Evolutionary conservation across 129 eudicot species (phyloP).

Genomic region (Mikania micrantha): DNA sequence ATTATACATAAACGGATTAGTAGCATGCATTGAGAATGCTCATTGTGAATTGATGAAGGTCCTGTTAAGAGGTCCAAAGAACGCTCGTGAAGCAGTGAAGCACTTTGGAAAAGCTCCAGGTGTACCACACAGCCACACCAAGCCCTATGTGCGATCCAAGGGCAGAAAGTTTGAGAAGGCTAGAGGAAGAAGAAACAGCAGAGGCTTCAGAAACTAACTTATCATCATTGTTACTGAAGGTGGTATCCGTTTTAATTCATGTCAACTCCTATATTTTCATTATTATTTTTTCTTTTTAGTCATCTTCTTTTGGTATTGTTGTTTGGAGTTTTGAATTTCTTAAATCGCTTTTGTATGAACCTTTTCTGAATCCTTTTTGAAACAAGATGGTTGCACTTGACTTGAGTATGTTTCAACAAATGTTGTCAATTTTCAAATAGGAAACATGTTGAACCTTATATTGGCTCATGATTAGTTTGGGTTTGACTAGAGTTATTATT

Average conservation of each 20-base stretch:
- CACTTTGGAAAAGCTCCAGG: conserved; percentile 96
- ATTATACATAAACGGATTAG: not conserved
- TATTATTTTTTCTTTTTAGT: not conserved
- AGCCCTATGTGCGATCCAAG: conserved; percentile 80
- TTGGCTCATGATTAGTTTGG: too few relatives aligned
- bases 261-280: not conserved
- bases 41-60: conserved; percentile 29
- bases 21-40: not conserved
- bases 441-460: too few relatives aligned
- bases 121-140: conserved; percentile 93
- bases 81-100: conserved; percentile 70
- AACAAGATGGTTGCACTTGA: not conserved
- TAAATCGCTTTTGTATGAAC: too few relatives aligned
- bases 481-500: too few relatives aligned
- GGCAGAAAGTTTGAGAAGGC: conserved; percentile 88
- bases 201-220: conserved; percentile 64
- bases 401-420: too few relatives aligned
- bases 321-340: not conserved
- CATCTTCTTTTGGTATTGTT: not conserved
- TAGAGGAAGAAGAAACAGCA: conserved; percentile 83
- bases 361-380: too few relatives aligned
- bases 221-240: not conserved
- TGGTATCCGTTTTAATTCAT: not conserved
- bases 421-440: too few relatives aligned
- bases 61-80: conserved; percentile 76